Evolutionary conservation across 805 yeast species (phyloP).

Genomic region (Metschnikowia borealis): DNA sequence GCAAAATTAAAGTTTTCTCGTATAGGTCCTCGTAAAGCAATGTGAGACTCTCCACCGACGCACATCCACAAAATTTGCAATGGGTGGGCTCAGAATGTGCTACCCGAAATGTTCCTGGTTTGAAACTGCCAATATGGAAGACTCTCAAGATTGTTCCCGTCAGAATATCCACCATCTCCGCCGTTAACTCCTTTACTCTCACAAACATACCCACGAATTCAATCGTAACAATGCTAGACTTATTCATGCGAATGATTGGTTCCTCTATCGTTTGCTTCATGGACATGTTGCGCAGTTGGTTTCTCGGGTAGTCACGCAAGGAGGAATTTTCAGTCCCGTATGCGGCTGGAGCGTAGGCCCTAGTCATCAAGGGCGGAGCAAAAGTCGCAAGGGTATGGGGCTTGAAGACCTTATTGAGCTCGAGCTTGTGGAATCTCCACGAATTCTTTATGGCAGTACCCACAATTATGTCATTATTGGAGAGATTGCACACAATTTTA

Average conservation of each 20-base stretch:
- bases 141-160: constrained; percentile 67
- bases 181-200: constrained; percentile 49
- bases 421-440: constrained; percentile 57
- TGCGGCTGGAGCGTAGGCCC: constrained; percentile 4
- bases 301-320: background rate
- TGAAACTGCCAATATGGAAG: constrained; percentile 59
- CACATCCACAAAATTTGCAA: constrained; percentile 89
- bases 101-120: constrained; percentile 57
- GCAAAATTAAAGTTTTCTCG: constrained; percentile 57
- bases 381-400: constrained; percentile 9
- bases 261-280: background rate
- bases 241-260: constrained; percentile 19
- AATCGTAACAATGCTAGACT: constrained; percentile 47
- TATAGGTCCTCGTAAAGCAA: constrained; percentile 65
- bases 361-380: constrained; percentile 18
- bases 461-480: constrained; percentile 50
- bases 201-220: constrained; percentile 75
- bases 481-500: constrained; percentile 54
- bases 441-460: constrained; percentile 62
- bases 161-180: constrained; percentile 73
- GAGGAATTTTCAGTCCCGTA: background rate
- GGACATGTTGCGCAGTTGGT: background rate
- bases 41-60: constrained; percentile 68
- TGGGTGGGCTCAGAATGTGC: constrained; percentile 84
- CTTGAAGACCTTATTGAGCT: constrained; percentile 6